Base-by-base conservation (phyloP, 2,329 filamentous ascomycete genomes). In the Ambrosiella beaveri region DNA sequence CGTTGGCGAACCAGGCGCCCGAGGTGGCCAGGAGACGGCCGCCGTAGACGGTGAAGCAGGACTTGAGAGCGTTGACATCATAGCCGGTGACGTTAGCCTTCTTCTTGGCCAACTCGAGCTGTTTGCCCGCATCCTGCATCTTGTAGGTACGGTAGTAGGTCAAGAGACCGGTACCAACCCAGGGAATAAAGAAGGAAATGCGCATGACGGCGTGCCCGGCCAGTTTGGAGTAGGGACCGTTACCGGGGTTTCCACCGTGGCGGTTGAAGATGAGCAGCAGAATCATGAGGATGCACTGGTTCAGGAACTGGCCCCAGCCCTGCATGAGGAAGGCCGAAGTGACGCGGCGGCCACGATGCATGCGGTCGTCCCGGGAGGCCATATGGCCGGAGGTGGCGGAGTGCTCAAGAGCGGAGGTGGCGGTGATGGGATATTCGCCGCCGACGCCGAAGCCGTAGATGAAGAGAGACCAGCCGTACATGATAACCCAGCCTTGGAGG, bases 261-360 rank as follows among this genome's bases (percentile, higher is more conserved):
- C 63, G 61, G 76, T 95, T 88, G 79, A 95, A 93, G 72, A 91
- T 86, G 65, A 94, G 76, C 60, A 96, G 80, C 55, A 94, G 75
- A 57, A 95, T 69, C 66, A 97, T 95, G 62, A 97, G 79, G 59
- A 95, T 72, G 65, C 86, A 84, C 72, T 96, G 91, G 79, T 97
- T 97, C 75, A 87, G 76, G 69, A 95, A 87, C 71, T 97, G 91
- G 63, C 91, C 91, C 91, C 91, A 97, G 57, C 91, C 91, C 72
- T 97, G 91, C 91, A 97, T 96, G 71, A 97, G 72, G 75, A 97
- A 97, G 60, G 91, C 90, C 70, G 85, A 88, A 63, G 89, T 95
- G 68, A 96, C 91, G 71, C 95, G 95, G 67, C 91, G 87, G 63
- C 91, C 91, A 72, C 91, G 88, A 74, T 97, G 91, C 57, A 97